These are phyloP conservation scores for Hyaloscypha hepaticicola DNA, from an alignment of 495 filamentous ascomycete species.

Conservation along the genomic window DNA sequence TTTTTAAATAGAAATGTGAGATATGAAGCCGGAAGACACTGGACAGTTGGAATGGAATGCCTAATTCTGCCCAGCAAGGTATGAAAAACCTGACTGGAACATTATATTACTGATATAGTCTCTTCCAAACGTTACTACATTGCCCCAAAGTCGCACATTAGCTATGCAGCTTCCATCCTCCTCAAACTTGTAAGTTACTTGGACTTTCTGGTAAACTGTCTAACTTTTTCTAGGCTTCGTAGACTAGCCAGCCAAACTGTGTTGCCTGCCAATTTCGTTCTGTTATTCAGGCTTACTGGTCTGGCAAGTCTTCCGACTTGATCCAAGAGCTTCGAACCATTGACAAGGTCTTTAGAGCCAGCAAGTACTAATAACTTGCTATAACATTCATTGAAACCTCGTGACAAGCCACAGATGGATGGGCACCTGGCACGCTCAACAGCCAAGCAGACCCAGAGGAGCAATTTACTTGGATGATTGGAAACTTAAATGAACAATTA, in stretches of 20 bases:
- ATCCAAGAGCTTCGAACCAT: not conserved
- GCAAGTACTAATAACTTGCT: conserved; percentile 3
- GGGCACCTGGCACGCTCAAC: conserved; percentile 2
- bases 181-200: conserved; percentile 15
- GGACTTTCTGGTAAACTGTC: conserved; percentile 1
- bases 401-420: conserved; percentile 16
- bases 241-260: conserved; percentile 16
- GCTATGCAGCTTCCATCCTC: conserved; percentile 29
- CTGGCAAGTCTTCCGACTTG: not conserved
- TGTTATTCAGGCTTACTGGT: conserved; percentile 28
- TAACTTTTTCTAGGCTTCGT: conserved; percentile 12
- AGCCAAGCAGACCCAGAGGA: conserved; percentile 32
- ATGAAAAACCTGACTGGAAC: conserved; percentile 26
- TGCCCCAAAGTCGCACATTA: conserved; percentile 41
- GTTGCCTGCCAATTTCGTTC: conserved; percentile 22
- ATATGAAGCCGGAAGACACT: no score
- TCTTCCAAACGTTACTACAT: conserved; percentile 44
- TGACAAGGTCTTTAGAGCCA: conserved; percentile 11
- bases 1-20: no score
- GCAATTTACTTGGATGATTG: conserved; percentile 21
- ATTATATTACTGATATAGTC: conserved; percentile 46
- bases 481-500: conserved; percentile 17
- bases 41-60: conserved; percentile 16
- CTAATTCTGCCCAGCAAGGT: conserved; percentile 17
- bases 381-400: not conserved